phyloP scores from a whole-genome alignment of 2,329 filamentous ascomycete species.

The Botryotinia narcissicola region DNA sequence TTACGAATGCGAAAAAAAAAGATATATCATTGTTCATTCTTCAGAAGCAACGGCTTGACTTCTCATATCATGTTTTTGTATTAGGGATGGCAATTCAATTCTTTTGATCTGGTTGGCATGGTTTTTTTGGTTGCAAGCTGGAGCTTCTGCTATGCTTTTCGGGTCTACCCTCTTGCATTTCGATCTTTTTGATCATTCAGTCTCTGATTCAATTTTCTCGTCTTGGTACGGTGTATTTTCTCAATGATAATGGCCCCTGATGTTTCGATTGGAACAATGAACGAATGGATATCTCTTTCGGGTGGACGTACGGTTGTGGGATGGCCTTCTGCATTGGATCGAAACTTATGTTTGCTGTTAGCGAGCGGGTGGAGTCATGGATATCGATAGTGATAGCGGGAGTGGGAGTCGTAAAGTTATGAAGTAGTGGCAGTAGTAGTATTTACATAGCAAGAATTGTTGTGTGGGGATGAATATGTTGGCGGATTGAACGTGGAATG shows the following conservation, averaged over 20 bases:
- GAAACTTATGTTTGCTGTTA: slow-evolving; percentile 14
- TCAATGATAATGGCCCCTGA: slow-evolving; percentile 7
- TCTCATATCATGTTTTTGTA: slow-evolving; percentile 16
- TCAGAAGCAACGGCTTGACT: slow-evolving; percentile 4
- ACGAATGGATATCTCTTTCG: slow-evolving; percentile 10
- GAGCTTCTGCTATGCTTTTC: slow-evolving; percentile 14
- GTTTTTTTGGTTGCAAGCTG: slow-evolving; percentile 13
- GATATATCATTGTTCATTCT: slow-evolving; percentile 11
- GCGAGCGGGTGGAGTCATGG: slow-evolving; percentile 10
- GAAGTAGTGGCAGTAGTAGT: not conserved
- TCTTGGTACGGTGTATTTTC: slow-evolving; percentile 8
- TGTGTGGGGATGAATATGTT: not conserved
- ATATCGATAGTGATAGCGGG: not conserved
- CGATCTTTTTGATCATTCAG: not conserved
- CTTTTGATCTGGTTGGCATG: slow-evolving; percentile 17
- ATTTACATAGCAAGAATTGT: slow-evolving; percentile 7
- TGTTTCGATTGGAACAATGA: slow-evolving; percentile 13
- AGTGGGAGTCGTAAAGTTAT: not conserved
- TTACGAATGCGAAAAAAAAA: slow-evolving; percentile 7
- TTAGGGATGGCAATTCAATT: slow-evolving; percentile 10
- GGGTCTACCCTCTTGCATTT: slow-evolving; percentile 5
- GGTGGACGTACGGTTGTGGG: not conserved
- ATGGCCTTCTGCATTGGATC: slow-evolving; percentile 14
- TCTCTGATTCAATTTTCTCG: slow-evolving; percentile 4
- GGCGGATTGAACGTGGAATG: not conserved